These are phyloP conservation scores for Sclerotinia trifoliorum DNA, from an alignment of 2,329 filamentous ascomycete genomes.

Conservation along the genomic window DNA sequence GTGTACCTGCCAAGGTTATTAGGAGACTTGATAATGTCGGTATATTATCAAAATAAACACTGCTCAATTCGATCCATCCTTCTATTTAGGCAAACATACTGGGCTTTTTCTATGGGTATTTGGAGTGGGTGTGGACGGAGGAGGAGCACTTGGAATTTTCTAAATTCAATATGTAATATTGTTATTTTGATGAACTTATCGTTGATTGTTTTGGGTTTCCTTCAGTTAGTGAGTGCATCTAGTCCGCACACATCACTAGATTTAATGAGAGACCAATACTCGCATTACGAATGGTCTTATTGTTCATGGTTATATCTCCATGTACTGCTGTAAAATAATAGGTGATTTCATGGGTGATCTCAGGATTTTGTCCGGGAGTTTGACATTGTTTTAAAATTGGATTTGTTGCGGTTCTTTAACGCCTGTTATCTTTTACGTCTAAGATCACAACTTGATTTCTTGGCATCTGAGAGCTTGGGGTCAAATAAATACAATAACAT, in stretches of 20 bases:
- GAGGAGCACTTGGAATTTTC: not conserved
- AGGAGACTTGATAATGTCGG: conserved; percentile 6
- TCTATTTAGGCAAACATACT: too few relatives aligned
- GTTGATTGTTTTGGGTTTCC: not conserved
- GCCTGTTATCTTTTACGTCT: not conserved
- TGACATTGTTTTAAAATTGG: not conserved
- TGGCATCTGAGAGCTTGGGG: not conserved
- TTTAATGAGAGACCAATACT: not conserved
- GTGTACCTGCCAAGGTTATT: conserved; percentile 30
- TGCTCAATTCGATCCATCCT: not conserved
- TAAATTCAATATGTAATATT: not conserved
- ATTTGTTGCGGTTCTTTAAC: not conserved
- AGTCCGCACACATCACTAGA: not conserved
- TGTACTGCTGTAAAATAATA: not conserved
- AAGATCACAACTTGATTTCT: not conserved
- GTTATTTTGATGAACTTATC: not conserved
- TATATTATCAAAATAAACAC: not conserved
- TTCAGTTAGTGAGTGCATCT: not conserved
- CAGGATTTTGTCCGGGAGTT: not conserved
- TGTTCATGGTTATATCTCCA: too few relatives aligned
- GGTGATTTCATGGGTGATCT: not conserved
- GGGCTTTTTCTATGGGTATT: not conserved
- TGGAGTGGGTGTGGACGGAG: too few relatives aligned
- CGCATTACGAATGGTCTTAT: not conserved
- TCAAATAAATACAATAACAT: not conserved